A percentile compares a stretch with the other conserved stretches of the same genome.
phyloP scores from a whole-genome alignment of 805 yeast genomes.

The Suhomyces vadensis region DNA sequence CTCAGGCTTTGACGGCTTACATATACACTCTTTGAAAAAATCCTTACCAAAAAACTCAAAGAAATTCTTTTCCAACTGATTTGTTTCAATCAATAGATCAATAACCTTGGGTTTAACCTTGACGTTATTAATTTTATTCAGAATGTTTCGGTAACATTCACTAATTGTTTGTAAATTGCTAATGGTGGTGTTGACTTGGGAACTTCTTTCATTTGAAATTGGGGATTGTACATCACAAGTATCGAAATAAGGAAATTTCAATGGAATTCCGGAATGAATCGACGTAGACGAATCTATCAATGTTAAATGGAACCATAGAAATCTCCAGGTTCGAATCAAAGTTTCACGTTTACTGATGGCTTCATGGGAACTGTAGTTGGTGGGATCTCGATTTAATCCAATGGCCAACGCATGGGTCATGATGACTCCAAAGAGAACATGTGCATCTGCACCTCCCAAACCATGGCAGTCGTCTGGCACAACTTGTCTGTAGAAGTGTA shows the following conservation, averaged over 20 bases:
- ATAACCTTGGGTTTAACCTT: slow-evolving; percentile 32
- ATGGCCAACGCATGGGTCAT: slow-evolving; percentile 41
- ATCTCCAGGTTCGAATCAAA: slow-evolving; percentile 35
- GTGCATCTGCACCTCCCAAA: slow-evolving; percentile 40
- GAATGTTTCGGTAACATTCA: slow-evolving; percentile 30
- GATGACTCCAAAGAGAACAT: slow-evolving; percentile 37
- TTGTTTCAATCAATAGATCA: slow-evolving; percentile 37
- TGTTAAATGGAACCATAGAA: slow-evolving; percentile 35
- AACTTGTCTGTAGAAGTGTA: slow-evolving; percentile 36
- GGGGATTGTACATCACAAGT: slow-evolving; percentile 38
- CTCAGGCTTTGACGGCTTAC: slow-evolving; percentile 29
- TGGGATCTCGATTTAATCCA: slow-evolving; percentile 44
- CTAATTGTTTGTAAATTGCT: slow-evolving; percentile 20
- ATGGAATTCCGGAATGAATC: slow-evolving; percentile 33
- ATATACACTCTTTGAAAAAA: slow-evolving; percentile 40
- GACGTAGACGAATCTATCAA: slow-evolving; percentile 32
- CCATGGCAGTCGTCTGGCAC: slow-evolving; percentile 47
- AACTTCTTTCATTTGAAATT: slow-evolving; percentile 9
- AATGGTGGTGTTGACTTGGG: slow-evolving; percentile 15
- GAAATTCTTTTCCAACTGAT: slow-evolving; percentile 36
- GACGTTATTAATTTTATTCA: slow-evolving; percentile 28
- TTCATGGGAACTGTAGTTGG: slow-evolving; percentile 29
- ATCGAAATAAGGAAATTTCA: slow-evolving; percentile 28
- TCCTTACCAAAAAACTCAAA: slow-evolving; percentile 42
- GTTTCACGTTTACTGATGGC: slow-evolving; percentile 28